Evolutionary conservation across 2,329 filamentous ascomycete species (phyloP).

Genomic region (Beauveria australis): DNA sequence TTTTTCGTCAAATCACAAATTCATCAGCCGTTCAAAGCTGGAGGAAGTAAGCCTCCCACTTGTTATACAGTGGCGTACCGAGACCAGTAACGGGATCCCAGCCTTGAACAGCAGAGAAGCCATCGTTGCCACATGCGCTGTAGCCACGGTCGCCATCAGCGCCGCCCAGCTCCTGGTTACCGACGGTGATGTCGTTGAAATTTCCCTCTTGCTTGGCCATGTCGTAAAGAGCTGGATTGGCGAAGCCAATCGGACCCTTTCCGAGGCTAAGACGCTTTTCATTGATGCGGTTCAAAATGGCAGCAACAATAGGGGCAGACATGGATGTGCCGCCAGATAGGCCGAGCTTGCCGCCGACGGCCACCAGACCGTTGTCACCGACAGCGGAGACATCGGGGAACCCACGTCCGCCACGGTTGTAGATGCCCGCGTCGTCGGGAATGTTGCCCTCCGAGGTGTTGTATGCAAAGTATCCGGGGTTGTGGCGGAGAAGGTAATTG

Average conservation of each 20-base stretch:
- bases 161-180: constrained; percentile 14
- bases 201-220: constrained; percentile 10
- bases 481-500: constrained; percentile 25
- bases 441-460: constrained; percentile 23
- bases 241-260: constrained; percentile 29
- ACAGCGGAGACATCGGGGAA: constrained; percentile 39
- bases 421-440: constrained; percentile 34
- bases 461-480: constrained; percentile 17
- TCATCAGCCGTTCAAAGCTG: not conserved
- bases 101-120: constrained; percentile 18
- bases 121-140: constrained; percentile 19
- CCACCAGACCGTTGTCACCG: constrained; percentile 34
- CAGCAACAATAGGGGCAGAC: constrained; percentile 15
- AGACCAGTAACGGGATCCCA: constrained; percentile 22
- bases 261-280: constrained; percentile 25
- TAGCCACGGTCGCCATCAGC: not conserved
- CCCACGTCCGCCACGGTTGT: constrained; percentile 29
- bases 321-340: constrained; percentile 41
- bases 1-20: not conserved
- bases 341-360: constrained; percentile 33
- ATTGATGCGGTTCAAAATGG: constrained; percentile 22
- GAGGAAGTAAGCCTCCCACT: constrained; percentile 5
- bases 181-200: constrained; percentile 19
- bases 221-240: constrained; percentile 24
- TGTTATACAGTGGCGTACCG: constrained; percentile 13